Conservation (phyloP, 176 grass and related monocot genomes). For the Miscanthus lutarioriparius region DNA sequence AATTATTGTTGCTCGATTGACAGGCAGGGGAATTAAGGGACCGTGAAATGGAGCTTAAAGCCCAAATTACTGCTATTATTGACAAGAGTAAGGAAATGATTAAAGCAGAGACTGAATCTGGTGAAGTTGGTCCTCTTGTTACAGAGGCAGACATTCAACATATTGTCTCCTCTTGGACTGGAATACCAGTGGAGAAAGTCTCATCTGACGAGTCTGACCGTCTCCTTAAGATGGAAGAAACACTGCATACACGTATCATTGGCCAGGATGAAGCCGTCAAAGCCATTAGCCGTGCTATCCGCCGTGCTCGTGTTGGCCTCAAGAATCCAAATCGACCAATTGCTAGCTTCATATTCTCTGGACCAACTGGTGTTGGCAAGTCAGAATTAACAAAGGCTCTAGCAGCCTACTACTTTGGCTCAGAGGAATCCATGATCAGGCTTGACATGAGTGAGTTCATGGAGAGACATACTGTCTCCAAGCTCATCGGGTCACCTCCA, state of each 20-base stretch:
- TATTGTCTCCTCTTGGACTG: constrained; percentile 93
- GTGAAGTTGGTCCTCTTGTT: constrained; percentile 73
- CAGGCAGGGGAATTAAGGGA: constrained; percentile 84
- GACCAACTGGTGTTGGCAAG: constrained; percentile 96
- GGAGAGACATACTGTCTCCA: constrained; percentile 94
- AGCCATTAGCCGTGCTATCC: constrained; percentile 95
- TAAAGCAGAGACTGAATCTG: constrained; percentile 89
- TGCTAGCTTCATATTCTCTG: constrained; percentile 98
- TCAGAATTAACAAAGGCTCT: constrained; percentile 89
- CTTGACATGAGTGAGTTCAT: constrained; percentile 99
- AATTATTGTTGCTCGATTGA: constrained; percentile 20
- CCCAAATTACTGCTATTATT: constrained; percentile 76
- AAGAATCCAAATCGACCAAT: constrained; percentile 93
- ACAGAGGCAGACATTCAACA: constrained; percentile 94
- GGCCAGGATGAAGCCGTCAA: constrained; percentile 97
- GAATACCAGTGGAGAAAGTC: constrained; percentile 97
- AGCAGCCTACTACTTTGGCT: constrained; percentile 88
- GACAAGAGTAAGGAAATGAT: constrained; percentile 91
- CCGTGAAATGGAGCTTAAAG: constrained; percentile 81
- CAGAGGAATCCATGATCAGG: constrained; percentile 92
- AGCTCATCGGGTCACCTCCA: constrained; percentile 78
- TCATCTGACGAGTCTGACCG: constrained; percentile 87
- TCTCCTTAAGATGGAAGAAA: constrained; percentile 98
- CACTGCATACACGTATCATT: constrained; percentile 81
- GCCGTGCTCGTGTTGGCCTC: constrained; percentile 85